Percentiles rank a stretch among this genome's conserved stretches.
These are phyloP conservation scores for Fusarium sp. DNA, from an alignment of 2,329 filamentous ascomycete genomes.

Conservation along the genomic window DNA sequence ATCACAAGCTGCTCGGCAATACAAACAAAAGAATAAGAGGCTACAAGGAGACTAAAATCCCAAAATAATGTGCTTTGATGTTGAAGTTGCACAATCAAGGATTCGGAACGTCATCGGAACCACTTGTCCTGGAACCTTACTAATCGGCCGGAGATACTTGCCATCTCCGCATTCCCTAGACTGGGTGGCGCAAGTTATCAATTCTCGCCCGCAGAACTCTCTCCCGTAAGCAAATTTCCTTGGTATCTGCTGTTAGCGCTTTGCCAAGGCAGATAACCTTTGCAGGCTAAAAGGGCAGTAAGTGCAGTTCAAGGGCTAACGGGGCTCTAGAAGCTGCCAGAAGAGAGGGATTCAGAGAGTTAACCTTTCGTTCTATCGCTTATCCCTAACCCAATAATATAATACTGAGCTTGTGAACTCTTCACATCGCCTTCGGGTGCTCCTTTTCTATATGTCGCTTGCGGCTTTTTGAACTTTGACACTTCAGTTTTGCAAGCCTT, in stretches of 20 bases:
- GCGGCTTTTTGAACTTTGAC: neutral
- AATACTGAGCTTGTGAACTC: neutral
- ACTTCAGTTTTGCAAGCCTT: neutral
- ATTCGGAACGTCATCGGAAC: too few species aligned
- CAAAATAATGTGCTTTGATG: too few species aligned
- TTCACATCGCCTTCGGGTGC: neutral
- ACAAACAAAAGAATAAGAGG: too few species aligned
- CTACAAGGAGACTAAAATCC: too few species aligned
- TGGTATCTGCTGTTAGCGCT: neutral
- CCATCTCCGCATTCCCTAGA: too few species aligned
- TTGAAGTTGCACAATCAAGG: too few species aligned
- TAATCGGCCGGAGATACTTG: too few species aligned
- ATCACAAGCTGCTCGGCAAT: too few species aligned
- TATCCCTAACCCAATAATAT: neutral
- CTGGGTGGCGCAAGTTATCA: too few species aligned
- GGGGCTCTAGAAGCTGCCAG: neutral
- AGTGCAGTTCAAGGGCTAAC: neutral
- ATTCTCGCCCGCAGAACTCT: too few species aligned
- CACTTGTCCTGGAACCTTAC: too few species aligned
- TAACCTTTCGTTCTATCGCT: neutral
- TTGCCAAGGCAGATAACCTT: neutral
- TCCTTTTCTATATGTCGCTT: neutral
- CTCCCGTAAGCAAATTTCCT: too few species aligned
- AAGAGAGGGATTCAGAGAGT: neutral
- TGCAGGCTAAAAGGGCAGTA: neutral